Evolutionary conservation across 2,329 filamentous ascomycete species (phyloP).

Genomic region (Colletotrichum lini): DNA sequence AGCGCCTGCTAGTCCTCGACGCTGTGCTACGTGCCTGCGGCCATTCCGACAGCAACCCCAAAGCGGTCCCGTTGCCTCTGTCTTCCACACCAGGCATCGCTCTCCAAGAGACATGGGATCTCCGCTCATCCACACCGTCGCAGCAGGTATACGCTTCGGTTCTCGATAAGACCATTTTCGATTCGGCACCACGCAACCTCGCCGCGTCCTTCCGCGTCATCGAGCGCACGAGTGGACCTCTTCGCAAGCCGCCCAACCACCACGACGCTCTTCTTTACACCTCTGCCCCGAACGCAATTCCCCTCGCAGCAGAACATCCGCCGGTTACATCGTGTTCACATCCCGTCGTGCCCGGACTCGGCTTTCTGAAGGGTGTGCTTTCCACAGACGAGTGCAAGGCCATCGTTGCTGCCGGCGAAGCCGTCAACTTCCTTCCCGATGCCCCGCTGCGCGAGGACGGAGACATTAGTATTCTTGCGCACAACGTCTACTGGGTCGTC

Average conservation of each 20-base stretch:
- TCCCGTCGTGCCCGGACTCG: constrained; percentile 73
- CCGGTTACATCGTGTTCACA: constrained; percentile 70
- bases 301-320: constrained; percentile 60
- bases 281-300: constrained; percentile 69
- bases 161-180: constrained; percentile 69
- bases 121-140: constrained; percentile 60
- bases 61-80: constrained; percentile 45
- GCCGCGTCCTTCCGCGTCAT: constrained; percentile 67
- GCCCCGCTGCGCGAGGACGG: constrained; percentile 76
- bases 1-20: constrained; percentile 74
- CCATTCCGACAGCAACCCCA: constrained; percentile 66
- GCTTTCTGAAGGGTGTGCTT: constrained; percentile 72
- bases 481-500: constrained; percentile 82
- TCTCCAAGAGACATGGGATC: constrained; percentile 73
- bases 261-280: constrained; percentile 77
- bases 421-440: constrained; percentile 76
- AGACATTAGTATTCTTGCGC: constrained; percentile 75
- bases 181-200: constrained; percentile 54
- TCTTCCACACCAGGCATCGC: constrained; percentile 61
- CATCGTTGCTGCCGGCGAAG: constrained; percentile 77
- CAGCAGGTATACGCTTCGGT: constrained; percentile 70
- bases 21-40: constrained; percentile 75
- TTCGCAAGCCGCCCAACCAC: constrained; percentile 77
- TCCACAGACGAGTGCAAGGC: constrained; percentile 73
- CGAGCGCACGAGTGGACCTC: constrained; percentile 71